Conservation (phyloP, 306 rosid species). For the Abrus pulchellus region DNA sequence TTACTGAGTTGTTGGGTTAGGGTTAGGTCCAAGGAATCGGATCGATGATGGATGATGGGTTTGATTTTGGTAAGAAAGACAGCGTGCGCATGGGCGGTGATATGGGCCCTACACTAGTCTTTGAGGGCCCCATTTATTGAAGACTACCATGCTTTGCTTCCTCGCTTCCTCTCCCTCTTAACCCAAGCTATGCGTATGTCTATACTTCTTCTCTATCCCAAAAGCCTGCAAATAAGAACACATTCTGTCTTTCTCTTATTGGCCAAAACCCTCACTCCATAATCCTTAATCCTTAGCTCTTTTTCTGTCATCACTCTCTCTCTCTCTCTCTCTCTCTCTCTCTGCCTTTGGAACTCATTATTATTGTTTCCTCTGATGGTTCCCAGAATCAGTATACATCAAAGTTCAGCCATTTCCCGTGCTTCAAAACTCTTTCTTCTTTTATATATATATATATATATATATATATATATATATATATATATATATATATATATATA, state of each 20-base stretch:
- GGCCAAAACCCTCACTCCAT: slow-evolving; percentile 40
- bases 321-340: background rate
- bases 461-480: background rate
- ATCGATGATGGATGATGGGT: slow-evolving; percentile 60
- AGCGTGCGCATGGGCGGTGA: slow-evolving; percentile 90
- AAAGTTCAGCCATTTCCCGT: slow-evolving; percentile 50
- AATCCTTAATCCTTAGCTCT: background rate
- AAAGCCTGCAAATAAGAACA: slow-evolving; percentile 52
- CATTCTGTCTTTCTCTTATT: slow-evolving; percentile 40
- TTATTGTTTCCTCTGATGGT: slow-evolving; percentile 47
- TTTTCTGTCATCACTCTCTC: background rate
- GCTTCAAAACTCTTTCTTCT: slow-evolving; percentile 45
- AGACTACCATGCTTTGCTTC: slow-evolving; percentile 41
- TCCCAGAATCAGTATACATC: slow-evolving; percentile 49
- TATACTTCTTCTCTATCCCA: background rate
- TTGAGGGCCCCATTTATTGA: slow-evolving; percentile 43
- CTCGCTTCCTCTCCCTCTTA: background rate
- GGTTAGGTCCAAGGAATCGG: slow-evolving; percentile 85
- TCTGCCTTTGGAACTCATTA: slow-evolving; percentile 49
- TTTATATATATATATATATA: background rate
- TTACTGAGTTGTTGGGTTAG: slow-evolving; percentile 64
- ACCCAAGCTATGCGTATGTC: background rate
- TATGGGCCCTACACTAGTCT: slow-evolving; percentile 64
- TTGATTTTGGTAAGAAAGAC: slow-evolving; percentile 69
- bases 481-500: background rate